These are phyloP conservation scores for Umbellularia californica DNA, from an alignment of 164 flowering plant genomes.

Conservation along the genomic window DNA sequence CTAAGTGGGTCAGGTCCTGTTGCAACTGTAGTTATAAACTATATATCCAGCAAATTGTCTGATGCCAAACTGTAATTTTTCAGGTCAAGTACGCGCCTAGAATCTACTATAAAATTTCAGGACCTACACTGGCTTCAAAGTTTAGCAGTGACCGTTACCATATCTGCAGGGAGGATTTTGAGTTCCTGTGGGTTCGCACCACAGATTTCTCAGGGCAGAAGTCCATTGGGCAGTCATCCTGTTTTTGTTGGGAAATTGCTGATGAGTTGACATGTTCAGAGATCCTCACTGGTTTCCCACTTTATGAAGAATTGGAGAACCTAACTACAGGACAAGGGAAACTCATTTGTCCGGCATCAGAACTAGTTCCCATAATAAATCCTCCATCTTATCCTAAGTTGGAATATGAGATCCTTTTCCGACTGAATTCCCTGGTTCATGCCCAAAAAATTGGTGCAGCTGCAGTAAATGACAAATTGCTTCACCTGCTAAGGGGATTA, in stretches of 20 bases:
- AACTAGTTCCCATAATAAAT: slow-evolving; percentile 64
- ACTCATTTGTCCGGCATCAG: slow-evolving; percentile 31
- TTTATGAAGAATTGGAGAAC: slow-evolving; percentile 26
- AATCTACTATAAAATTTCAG: slow-evolving; percentile 53
- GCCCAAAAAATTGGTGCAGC: slow-evolving; percentile 59
- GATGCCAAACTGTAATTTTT: slow-evolving; percentile 8
- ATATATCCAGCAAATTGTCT: neutral
- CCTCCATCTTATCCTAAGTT: slow-evolving; percentile 27
- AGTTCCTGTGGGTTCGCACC: slow-evolving; percentile 87
- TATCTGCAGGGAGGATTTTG: slow-evolving; percentile 69
- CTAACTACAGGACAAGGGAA: slow-evolving; percentile 36
- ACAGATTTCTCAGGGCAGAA: slow-evolving; percentile 68
- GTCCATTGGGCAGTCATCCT: slow-evolving; percentile 68
- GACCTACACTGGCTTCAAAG: slow-evolving; percentile 43
- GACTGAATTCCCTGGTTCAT: slow-evolving; percentile 82
- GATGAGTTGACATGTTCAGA: slow-evolving; percentile 38
- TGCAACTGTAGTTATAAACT: neutral
- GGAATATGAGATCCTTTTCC: slow-evolving; percentile 72
- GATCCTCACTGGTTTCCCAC: slow-evolving; percentile 46
- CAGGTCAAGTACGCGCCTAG: slow-evolving; percentile 82
- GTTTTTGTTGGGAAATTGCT: slow-evolving; percentile 59
- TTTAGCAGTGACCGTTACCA: slow-evolving; percentile 51
- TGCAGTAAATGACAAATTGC: slow-evolving; percentile 40
- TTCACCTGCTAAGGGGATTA: slow-evolving; percentile 43
- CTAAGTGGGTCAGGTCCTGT: neutral